Base-by-base conservation (phyloP, 192 early-diverging fungal species). In the Entomortierella chlamydospora region DNA sequence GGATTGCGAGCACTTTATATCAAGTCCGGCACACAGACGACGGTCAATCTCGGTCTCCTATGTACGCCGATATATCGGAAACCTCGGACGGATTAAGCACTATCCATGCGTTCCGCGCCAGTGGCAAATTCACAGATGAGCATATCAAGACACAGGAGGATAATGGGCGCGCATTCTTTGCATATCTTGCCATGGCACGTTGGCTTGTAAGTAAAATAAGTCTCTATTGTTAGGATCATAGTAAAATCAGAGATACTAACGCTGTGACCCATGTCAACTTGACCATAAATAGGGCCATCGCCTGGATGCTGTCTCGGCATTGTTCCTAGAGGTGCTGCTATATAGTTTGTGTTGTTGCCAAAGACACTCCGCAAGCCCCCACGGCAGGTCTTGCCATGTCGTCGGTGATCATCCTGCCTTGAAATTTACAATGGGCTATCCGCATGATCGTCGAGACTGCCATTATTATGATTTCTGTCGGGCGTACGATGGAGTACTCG, bases 11-110 rank as follows among this genome's bases (percentile, higher is more conserved):
- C 33, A 2, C 47, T 68, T 11, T 93, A 91, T 54, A 83, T 93
- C 57, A 56, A 34, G 12, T 70, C 90, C 6, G 85, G 86, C 28
- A 83, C 90, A 10, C 90, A 91, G 43, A 79, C 93, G 92, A 93
- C 73, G 81, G 87, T 33, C 76, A 85, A 13, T 90, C 92, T 13
- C 87, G 91, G 4, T 87, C 87, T 0, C 86, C 90, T 9, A 78
- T 96, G 10, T 84, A 86, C 83, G 88, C 82, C 49, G 86, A 73
- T 64, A 64, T 82, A 37, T 94, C 84, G 11, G 85, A 90, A 30
- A 86, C 93, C 0, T 67, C 93, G 29, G 92, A 90, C 25, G 94
- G 93, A 0, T 72, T 90, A 31, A 84, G 87, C 0, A 87, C 87
- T 33, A 88, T 96, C 45, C 88, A 93, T 50, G 83, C 93, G 0